phyloP scores from a whole-genome alignment of 2,329 filamentous ascomycete genomes.

The Rugonectria rugulosa region DNA sequence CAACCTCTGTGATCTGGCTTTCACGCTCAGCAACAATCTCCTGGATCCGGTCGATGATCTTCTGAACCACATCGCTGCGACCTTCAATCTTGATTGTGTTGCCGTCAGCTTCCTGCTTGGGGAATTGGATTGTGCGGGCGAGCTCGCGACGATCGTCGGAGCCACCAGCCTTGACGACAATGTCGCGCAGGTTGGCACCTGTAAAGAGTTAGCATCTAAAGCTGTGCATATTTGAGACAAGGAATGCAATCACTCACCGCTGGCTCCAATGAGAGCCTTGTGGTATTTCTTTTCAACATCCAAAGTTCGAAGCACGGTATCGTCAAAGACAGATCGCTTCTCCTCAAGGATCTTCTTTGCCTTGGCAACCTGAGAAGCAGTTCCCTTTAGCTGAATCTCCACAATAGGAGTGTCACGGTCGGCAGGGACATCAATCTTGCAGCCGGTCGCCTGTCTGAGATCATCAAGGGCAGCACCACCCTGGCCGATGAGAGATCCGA shows the following conservation, averaged over 20 bases:
- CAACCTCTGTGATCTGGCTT: slow-evolving; percentile 77
- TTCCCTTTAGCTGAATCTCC: slow-evolving; percentile 91
- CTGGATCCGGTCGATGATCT: slow-evolving; percentile 83
- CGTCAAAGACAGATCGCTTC: slow-evolving; percentile 86
- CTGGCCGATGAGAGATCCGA: slow-evolving; percentile 92
- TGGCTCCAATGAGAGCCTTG: slow-evolving; percentile 84
- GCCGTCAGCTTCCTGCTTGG: slow-evolving; percentile 83
- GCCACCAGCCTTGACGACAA: slow-evolving; percentile 87
- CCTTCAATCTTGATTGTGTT: slow-evolving; percentile 90
- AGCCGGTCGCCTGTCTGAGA: slow-evolving; percentile 82
- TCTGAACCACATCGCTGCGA: slow-evolving; percentile 82
- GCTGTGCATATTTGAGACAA: background rate
- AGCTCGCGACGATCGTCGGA: slow-evolving; percentile 85
- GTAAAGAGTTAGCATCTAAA: slow-evolving; percentile 41
- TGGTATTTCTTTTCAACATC: slow-evolving; percentile 97
- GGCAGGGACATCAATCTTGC: slow-evolving; percentile 90
- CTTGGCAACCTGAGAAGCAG: slow-evolving; percentile 87
- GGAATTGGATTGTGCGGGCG: slow-evolving; percentile 92
- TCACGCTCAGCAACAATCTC: slow-evolving; percentile 83
- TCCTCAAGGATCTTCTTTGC: slow-evolving; percentile 91
- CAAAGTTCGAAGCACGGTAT: slow-evolving; percentile 83
- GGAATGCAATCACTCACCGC: slow-evolving; percentile 68
- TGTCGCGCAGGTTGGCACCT: slow-evolving; percentile 86
- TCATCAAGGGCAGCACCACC: slow-evolving; percentile 91
- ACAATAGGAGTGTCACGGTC: slow-evolving; percentile 78